Percentiles rank a stretch among this genome's conserved stretches.
phyloP scores from a whole-genome alignment of 495 filamentous ascomycete genomes.

The Trichoderma orchidacearum region DNA sequence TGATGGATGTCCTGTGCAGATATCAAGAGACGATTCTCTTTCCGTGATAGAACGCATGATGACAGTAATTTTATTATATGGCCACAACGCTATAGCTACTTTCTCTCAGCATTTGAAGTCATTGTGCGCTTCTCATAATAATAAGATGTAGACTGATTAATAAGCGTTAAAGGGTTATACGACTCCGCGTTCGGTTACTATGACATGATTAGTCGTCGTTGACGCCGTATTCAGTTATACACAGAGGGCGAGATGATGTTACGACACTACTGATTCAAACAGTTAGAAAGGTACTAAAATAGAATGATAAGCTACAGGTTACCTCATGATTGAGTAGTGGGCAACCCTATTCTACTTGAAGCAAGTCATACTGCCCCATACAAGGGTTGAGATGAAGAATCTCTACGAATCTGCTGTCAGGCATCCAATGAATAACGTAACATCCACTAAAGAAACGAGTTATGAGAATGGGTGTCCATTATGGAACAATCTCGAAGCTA shows the following conservation, averaged over 20 bases:
- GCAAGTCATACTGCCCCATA: neutral
- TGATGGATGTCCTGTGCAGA: neutral
- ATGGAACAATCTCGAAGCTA: neutral
- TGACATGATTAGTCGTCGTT: neutral
- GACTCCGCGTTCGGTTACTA: neutral
- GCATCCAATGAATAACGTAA: neutral
- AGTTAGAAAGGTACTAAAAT: neutral
- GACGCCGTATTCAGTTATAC: neutral
- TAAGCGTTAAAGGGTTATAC: neutral
- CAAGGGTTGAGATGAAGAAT: neutral
- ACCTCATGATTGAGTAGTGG: neutral
- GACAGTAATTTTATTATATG: neutral
- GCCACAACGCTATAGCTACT: neutral
- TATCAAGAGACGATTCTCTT: neutral
- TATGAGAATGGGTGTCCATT: neutral
- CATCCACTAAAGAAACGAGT: neutral
- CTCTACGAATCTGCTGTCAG: neutral
- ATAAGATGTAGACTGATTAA: neutral
- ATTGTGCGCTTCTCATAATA: neutral
- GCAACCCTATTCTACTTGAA: neutral
- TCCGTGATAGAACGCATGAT: neutral
- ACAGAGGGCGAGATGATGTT: neutral
- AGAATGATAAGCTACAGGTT: neutral
- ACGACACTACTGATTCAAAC: neutral
- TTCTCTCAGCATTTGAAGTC: neutral